Conservation (phyloP, 1,284 basidiomycete species). For the Dichomitus squalens region DNA sequence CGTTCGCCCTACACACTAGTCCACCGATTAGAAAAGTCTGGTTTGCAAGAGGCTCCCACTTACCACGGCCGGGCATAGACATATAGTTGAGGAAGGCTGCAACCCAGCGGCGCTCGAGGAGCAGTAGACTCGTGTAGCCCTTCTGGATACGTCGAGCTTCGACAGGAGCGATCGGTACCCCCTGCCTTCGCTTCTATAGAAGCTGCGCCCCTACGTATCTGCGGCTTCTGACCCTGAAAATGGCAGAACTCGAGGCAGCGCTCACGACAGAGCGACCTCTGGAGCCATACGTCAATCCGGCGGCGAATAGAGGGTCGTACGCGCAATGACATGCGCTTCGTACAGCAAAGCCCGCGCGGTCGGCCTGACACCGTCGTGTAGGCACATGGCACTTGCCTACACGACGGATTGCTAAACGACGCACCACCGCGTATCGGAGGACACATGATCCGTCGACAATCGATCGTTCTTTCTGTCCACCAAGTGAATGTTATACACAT, state of each 20-base stretch:
- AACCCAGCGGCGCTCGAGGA: background rate
- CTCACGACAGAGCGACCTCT: background rate
- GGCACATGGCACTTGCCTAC: background rate
- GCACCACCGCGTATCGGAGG: background rate
- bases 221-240: background rate
- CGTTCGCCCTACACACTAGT: background rate
- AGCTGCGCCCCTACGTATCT: background rate
- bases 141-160: background rate
- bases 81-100: background rate
- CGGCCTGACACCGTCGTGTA: no score
- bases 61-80: background rate
- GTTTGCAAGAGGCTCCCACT: background rate
- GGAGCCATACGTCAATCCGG: background rate
- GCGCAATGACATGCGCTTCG: background rate
- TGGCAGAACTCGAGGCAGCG: background rate
- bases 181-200: background rate
- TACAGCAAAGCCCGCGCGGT: background rate
- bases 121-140: background rate
- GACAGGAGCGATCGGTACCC: background rate
- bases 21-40: conserved; percentile 11
- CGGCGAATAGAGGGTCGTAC: background rate
- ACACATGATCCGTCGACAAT: background rate
- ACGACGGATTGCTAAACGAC: background rate
- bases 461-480: background rate
- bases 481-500: background rate